A percentile compares a stretch with the other conserved stretches of the same genome.
Conservation (phyloP, 2,329 filamentous ascomycete species). For the Fusarium robinianum region DNA sequence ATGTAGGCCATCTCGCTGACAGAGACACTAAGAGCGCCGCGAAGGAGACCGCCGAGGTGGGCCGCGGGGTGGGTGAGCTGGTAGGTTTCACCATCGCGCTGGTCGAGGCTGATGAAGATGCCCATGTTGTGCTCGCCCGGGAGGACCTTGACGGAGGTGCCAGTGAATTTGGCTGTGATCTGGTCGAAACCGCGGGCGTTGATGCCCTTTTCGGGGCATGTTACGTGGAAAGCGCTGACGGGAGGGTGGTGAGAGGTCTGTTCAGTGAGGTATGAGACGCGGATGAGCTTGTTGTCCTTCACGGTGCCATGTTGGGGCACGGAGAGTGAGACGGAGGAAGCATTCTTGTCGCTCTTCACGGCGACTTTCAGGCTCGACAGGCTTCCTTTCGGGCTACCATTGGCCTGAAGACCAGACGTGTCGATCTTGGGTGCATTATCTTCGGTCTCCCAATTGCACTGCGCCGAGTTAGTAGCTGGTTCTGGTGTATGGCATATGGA, state of each 20-base stretch:
- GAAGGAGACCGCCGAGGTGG: conserved; percentile 83
- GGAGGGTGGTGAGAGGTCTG: conserved; percentile 98
- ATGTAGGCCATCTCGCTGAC: conserved; percentile 90
- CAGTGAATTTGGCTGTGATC: conserved; percentile 96
- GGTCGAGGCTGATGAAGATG: conserved; percentile 88
- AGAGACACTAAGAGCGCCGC: conserved; percentile 85
- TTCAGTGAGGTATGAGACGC: conserved; percentile 92
- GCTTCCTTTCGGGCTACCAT: conserved; percentile 47
- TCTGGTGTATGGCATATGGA: conserved; percentile 1
- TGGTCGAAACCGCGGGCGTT: conserved; percentile 91
- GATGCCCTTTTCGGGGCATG: conserved; percentile 89
- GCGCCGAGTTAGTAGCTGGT: conserved; percentile 31
- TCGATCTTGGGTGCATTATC: conserved; percentile 72
- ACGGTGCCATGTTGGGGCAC: conserved; percentile 54
- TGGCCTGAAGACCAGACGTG: conserved; percentile 48
- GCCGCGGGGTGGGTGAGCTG: conserved; percentile 95
- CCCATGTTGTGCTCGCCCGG: conserved; percentile 93
- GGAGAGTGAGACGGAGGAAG: conserved; percentile 56
- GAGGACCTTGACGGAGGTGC: conserved; percentile 88
- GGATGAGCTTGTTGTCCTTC: conserved; percentile 60
- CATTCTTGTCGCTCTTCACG: conserved; percentile 50
- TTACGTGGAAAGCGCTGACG: conserved; percentile 92
- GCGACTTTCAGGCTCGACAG: conserved; percentile 54
- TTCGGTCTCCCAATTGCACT: conserved; percentile 96
- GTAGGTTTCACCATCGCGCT: conserved; percentile 84